Conservation (phyloP, 2,329 filamentous ascomycete genomes). For the Cadophora luteo-olivacea region DNA sequence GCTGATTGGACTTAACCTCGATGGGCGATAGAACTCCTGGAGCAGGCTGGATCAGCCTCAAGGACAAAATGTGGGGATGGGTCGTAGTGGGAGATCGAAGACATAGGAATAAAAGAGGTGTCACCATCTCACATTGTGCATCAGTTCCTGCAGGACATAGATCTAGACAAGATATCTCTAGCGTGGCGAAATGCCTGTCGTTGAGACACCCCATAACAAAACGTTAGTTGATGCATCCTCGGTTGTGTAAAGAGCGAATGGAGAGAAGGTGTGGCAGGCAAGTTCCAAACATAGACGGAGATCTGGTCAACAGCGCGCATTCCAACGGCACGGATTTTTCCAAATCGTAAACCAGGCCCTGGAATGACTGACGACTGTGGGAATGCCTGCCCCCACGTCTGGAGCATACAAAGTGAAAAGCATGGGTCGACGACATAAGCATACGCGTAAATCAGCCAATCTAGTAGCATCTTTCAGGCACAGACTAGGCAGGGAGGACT, state of each 20-base stretch:
- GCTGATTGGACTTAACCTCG: constrained; percentile 10
- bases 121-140: constrained; percentile 27
- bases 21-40: constrained; percentile 25
- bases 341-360: neutral
- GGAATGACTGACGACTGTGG: neutral
- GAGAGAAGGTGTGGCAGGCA: neutral
- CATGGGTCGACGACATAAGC: neutral
- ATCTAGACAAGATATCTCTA: constrained; percentile 16
- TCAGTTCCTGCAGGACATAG: constrained; percentile 17
- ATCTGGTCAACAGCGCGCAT: constrained; percentile 2
- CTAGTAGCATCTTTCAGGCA: neutral
- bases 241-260: neutral
- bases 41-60: constrained; percentile 35
- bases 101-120: constrained; percentile 19
- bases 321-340: neutral
- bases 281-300: neutral
- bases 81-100: constrained; percentile 19
- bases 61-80: constrained; percentile 29
- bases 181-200: neutral
- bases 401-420: neutral
- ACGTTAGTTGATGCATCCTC: neutral
- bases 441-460: neutral
- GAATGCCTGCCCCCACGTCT: constrained; percentile 11
- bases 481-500: constrained; percentile 3
- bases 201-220: constrained; percentile 9